Evolutionary conservation across 164 flowering plant species (phyloP), one percentile per base, ranked within the genome.

Genomic region (Cinnamomum micranthum): DNA sequence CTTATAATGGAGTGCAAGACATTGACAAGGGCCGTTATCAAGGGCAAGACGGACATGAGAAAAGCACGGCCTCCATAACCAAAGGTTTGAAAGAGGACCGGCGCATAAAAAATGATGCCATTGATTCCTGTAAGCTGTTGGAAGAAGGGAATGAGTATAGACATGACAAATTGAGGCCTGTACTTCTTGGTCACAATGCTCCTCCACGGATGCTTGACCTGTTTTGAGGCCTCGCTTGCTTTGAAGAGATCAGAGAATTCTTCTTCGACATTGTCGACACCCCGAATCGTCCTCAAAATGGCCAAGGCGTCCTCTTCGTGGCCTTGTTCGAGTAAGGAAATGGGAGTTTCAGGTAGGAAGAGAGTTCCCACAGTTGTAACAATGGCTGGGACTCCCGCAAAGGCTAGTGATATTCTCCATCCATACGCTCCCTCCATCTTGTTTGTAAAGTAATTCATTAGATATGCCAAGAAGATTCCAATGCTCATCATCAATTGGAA

Each of bases 221-320:
- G 65, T 64, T 70, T 74, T n/a, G 80, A 70, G 14, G 47, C 24
- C 2, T 7, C 31, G 47, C 71, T 78, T 14, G 80, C 80, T 24
- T 52, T 31, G 19, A 74, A 41, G 6, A 78, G 64, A 70, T 88
- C 89, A 0, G 82, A 80, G 15, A 87, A 69, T 64, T 90, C 92
- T 19, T 55, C 60, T 13, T 55, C 60, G 17, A 55, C 60, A 13
- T 6, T 19, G 17, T 13, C 4, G 0, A 59, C 22, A 4, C 79
- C 75, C 2, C 75, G 79, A 14, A 68, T 33, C 22, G 47, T 77
- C n/a, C 72, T 72, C 66, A 77, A 55, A 74, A 76, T 76, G 1
- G 14, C 24, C 35, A 31, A 71, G 10, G 78, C 75, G 58, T 71
- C 24, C 24, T 76, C 75, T 33, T 55, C 24, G n/a, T 76, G 78